phyloP scores from a whole-genome alignment of 1,139 yeast genomes.

The Sugiyamaella japonica region DNA sequence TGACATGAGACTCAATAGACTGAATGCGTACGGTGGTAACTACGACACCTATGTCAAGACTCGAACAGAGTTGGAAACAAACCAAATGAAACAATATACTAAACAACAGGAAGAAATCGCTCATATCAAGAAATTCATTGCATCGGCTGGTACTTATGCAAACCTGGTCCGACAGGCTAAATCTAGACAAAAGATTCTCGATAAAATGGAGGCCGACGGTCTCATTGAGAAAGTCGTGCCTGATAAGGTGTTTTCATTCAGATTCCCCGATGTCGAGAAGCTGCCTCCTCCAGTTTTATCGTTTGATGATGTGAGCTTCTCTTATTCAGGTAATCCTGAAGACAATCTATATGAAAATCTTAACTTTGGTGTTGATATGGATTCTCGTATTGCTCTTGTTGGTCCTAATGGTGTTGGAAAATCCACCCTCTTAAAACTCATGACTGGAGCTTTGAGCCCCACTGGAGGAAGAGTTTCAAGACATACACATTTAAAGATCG shows the following conservation, averaged over 20 bases:
- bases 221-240: constrained; percentile 89
- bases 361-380: constrained; percentile 99
- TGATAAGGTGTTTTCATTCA: constrained; percentile 89
- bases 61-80: constrained; percentile 88
- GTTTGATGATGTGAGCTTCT: constrained; percentile 89
- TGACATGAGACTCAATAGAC: constrained; percentile 83
- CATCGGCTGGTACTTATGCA: constrained; percentile 99
- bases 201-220: constrained; percentile 99
- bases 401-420: constrained; percentile 99
- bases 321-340: constrained; percentile 85
- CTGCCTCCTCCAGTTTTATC: constrained; percentile 98
- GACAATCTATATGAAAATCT: constrained; percentile 86
- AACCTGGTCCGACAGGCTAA: constrained; percentile 98
- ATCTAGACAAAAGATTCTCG: constrained; percentile 98
- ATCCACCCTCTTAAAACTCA: constrained; percentile 89
- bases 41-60: constrained; percentile 96
- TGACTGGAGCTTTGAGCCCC: constrained; percentile 91
- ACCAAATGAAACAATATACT: constrained; percentile 95
- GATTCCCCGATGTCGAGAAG: constrained; percentile 94
- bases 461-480: constrained; percentile 94
- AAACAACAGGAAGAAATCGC: constrained; percentile 99
- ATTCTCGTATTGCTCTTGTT: constrained; percentile 94
- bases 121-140: constrained; percentile 97
- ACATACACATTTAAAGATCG: constrained; percentile 96
- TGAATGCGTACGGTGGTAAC: constrained; percentile 92